Evolutionary conservation across 768 basidiomycete genomes (phyloP), one percentile per base, ranked within the genome.

Genomic region (Exidia glandulosa): DNA sequence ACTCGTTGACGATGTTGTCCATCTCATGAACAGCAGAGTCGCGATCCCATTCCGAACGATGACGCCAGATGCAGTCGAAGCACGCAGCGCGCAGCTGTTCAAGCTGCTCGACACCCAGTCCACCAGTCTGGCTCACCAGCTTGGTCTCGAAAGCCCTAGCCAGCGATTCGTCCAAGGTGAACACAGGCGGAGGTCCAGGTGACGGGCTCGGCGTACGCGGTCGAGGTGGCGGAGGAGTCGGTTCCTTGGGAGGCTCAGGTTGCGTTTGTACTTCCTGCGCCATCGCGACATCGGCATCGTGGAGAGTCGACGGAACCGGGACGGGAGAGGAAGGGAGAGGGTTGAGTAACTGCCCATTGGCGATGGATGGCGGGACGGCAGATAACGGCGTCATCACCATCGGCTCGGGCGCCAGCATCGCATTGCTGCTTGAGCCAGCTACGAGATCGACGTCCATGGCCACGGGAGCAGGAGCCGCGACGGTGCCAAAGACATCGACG

Each of bases 31-130:
- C 69, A 57, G 94, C 74, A 5, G 67, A 71, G 65, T 82, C 79
- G 52, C 94, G 78, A 67, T 96, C 81, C 96, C 96, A 99, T 33
- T 88, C 87, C 13, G 76, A 74, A 34, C 94, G 74, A 63, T 82
- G 84, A 31, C 82, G 76, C 94, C 94, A 99, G n/a, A 97, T 78
- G 56, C 76, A 76, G 45, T 84, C 83, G 29, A 94, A 80, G 65
- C 85, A 87, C 2, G 81, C 83, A 6, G 96, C 94, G 4, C 96
- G 83, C 6, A 99, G 78, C 71, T 98, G 94, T 69, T 98, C 96
- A 5, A 99, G 80, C 68, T 95, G 85, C 68, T 99, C 96, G 56
- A 97, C 78, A 29, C 77, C 89, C 48, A 97, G 74, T 0, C 67
- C 68, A 5, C 62, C 68, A 1, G 95, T 96, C 52, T 69, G 69